phyloP scores from a whole-genome alignment of 1,284 basidiomycete genomes.

The Ustilago vetiveriae region DNA sequence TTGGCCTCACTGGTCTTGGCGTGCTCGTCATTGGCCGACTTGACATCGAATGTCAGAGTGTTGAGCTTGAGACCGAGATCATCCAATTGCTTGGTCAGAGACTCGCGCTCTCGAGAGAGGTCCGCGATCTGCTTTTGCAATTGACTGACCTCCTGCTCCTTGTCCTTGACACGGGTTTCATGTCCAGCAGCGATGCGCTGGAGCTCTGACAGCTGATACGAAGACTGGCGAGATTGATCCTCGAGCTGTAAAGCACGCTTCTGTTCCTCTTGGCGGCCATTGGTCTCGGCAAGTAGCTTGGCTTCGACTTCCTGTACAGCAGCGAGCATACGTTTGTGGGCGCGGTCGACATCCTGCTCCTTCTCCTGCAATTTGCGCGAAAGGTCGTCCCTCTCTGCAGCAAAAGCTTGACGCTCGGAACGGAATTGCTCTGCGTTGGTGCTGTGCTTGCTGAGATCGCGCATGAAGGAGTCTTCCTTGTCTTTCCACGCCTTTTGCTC shows the following conservation, averaged over 20 bases:
- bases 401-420: conserved; percentile 39
- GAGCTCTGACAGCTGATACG: conserved; percentile 81
- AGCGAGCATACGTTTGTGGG: conserved; percentile 80
- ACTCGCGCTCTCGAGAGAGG: conserved; percentile 69
- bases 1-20: conserved; percentile 72
- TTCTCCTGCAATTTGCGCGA: conserved; percentile 77
- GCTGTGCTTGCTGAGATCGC: conserved; percentile 51
- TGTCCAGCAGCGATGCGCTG: conserved; percentile 80
- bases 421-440: conserved; percentile 47
- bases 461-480: conserved; percentile 70
- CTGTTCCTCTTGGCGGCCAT: conserved; percentile 68
- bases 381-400: conserved; percentile 75
- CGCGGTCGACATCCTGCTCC: conserved; percentile 80
- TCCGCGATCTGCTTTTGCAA: conserved; percentile 74
- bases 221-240: conserved; percentile 70
- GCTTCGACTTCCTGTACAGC: conserved; percentile 77
- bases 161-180: conserved; percentile 79
- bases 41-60: conserved; percentile 75
- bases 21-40: conserved; percentile 75
- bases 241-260: conserved; percentile 50
- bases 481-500: conserved; percentile 77
- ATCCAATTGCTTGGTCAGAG: conserved; percentile 70
- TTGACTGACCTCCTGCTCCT: conserved; percentile 77
- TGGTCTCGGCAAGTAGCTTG: conserved; percentile 76
- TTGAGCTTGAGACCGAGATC: conserved; percentile 78